Base-by-base conservation (phyloP, 164 flowering plant genomes). In the Umbellularia californica region DNA sequence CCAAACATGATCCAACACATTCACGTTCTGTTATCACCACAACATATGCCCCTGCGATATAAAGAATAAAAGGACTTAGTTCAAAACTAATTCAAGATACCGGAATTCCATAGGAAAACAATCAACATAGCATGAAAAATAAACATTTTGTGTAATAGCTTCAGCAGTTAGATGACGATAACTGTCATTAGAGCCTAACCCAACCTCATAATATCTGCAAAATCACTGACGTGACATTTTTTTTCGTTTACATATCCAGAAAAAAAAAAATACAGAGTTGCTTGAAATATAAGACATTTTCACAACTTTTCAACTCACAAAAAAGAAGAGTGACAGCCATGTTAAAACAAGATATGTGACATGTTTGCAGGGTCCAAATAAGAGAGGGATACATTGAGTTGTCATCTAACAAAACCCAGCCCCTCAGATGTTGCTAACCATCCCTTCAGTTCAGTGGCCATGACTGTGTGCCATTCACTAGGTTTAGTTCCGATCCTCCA, bases 1-100 rank as follows among this genome's bases (percentile, higher is more conserved):
- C 98, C 91, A 92, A 72, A 81, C 91, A 92, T 51, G 92, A 86
- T 66, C 99, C 99, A 80, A 89, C 90, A 82, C 89, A 81, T 83
- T 94, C 90, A 71, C 91, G 88, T 33, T 86, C 95, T 2, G 91
- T 87, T 77, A 96, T 89, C 69, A 87, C 95, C 13, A 92, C 65
- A 30, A 94, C 76, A 83, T 94, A 96, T 72, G 94, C 88, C 25
- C 99, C 99, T 96, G 64, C 62, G 62, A 65, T 50, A 55, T 47
- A 72, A 22, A 65, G 74, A 65, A 60, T 50, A 77, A 33, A 13
- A 27, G 68, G 25, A 55, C 5, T n/a, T 23, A 66, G 35, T 25
- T 65, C 60, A 55, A 28, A 47, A 50, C 13, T 27, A 55, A 65
- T 64, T 65, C 60, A 69, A 55, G 19, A 55, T 0, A 55, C n/a